These are phyloP conservation scores for Zalerion maritima DNA, from an alignment of 495 filamentous ascomycete genomes.

Conservation along the genomic window DNA sequence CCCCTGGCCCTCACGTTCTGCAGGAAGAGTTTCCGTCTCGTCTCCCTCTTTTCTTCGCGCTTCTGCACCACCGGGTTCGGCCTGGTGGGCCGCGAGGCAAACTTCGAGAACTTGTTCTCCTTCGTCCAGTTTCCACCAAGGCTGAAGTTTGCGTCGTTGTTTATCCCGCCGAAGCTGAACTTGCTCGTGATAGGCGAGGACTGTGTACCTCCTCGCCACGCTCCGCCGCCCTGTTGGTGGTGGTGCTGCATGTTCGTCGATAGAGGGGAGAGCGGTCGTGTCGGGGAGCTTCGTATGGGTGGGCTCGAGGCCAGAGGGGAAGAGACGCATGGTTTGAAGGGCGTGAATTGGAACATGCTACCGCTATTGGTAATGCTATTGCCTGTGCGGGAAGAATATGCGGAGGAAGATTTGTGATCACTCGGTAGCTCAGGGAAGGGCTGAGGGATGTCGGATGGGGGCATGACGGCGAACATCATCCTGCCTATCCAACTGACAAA, in stretches of 20 bases:
- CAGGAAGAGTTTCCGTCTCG: slow-evolving; percentile 52
- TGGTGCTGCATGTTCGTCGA: slow-evolving; percentile 13
- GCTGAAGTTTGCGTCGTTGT: too few species aligned
- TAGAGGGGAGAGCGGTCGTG: slow-evolving; percentile 13
- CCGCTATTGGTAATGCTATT: slow-evolving; percentile 3
- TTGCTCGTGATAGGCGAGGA: slow-evolving; percentile 20
- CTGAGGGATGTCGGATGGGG: slow-evolving; percentile 6
- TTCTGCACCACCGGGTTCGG: slow-evolving; percentile 23
- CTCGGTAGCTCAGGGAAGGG: slow-evolving; percentile 8
- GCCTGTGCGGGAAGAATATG: slow-evolving; percentile 1
- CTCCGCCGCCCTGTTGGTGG: too few species aligned
- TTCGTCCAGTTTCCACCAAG: too few species aligned
- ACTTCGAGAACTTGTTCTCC: too few species aligned
- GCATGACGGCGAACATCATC: slow-evolving; percentile 9
- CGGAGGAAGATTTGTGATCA: slow-evolving; percentile 2
- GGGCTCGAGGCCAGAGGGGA: slow-evolving; percentile 22
- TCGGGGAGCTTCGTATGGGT: slow-evolving; percentile 17
- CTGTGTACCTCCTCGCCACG: too few species aligned
- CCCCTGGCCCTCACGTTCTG: slow-evolving; percentile 58
- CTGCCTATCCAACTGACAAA: slow-evolving; percentile 1
- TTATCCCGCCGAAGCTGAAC: too few species aligned
- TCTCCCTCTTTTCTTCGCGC: slow-evolving; percentile 33
- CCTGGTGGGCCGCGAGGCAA: slow-evolving; percentile 15
- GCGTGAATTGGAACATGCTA: slow-evolving; percentile 11
- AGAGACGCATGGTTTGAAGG: slow-evolving; percentile 8